Evolutionary conservation across 2,329 filamentous ascomycete genomes (phyloP).

Genomic region (Alternaria tenuissima): DNA sequence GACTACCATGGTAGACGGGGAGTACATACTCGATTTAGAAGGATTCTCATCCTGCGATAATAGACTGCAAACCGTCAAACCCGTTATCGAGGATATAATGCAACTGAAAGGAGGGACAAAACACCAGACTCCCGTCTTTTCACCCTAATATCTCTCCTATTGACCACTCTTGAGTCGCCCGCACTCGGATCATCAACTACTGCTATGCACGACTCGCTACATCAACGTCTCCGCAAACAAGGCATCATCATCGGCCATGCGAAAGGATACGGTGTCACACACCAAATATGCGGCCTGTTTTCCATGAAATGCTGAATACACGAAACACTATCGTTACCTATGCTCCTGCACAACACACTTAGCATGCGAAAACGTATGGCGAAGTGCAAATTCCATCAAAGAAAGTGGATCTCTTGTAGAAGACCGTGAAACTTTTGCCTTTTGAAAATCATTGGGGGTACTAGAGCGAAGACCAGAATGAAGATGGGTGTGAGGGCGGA

Average conservation of each 20-base stretch:
- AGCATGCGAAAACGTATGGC: too few species aligned
- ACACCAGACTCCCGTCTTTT: neutral
- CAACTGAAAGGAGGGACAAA: neutral
- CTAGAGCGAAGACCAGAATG: neutral
- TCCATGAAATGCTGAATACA: too few species aligned
- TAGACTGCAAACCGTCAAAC: neutral
- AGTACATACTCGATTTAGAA: neutral
- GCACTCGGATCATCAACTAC: too few species aligned
- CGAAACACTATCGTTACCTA: too few species aligned
- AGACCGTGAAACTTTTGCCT: too few species aligned
- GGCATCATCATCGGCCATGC: neutral
- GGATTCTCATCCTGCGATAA: neutral
- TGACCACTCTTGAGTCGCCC: neutral
- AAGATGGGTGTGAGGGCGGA: neutral
- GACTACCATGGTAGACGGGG: too few species aligned
- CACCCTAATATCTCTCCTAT: neutral
- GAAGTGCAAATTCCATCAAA: too few species aligned
- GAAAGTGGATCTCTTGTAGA: too few species aligned
- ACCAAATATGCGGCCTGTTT: too few species aligned
- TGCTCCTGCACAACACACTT: too few species aligned
- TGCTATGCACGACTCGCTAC: neutral
- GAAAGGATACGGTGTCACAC: neutral
- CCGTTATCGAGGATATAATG: neutral
- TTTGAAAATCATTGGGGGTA: too few species aligned
- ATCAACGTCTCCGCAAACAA: neutral